Evolutionary conservation across 306 rosid genomes (phyloP).

Genomic region (Bauhinia variegata): DNA sequence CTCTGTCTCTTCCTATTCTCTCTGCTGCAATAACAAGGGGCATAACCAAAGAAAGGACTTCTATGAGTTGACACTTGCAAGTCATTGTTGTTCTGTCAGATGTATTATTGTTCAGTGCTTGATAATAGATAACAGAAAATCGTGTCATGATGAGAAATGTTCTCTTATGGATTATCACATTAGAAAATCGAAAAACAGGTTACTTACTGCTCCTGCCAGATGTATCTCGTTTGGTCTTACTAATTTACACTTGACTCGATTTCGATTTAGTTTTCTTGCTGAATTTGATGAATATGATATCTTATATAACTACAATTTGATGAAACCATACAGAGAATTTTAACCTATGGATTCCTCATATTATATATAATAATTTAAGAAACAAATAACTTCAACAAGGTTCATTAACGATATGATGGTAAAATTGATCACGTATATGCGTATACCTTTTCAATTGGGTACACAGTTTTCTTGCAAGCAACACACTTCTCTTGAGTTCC

Average conservation of each 20-base stretch:
- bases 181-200: too few relatives aligned
- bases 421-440: constrained; percentile 9
- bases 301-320: too few relatives aligned
- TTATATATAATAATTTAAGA: not conserved
- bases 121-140: too few relatives aligned
- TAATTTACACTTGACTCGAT: not conserved
- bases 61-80: too few relatives aligned
- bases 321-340: too few relatives aligned
- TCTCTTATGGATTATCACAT: not conserved
- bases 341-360: not conserved
- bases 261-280: not conserved
- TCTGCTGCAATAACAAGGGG: too few relatives aligned
- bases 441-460: constrained; percentile 88
- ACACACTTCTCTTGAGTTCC: constrained; percentile 96
- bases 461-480: constrained; percentile 82
- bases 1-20: too few relatives aligned
- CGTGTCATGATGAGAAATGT: too few relatives aligned
- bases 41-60: too few relatives aligned
- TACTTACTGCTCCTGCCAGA: constrained; percentile 8
- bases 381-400: not conserved
- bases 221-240: not conserved
- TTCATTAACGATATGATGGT: not conserved
- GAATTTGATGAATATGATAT: too few relatives aligned
- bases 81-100: too few relatives aligned
- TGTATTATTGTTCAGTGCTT: too few relatives aligned